Evolutionary conservation across 2,329 filamentous ascomycete genomes (phyloP).

Genomic region (Claviceps lovelessii): DNA sequence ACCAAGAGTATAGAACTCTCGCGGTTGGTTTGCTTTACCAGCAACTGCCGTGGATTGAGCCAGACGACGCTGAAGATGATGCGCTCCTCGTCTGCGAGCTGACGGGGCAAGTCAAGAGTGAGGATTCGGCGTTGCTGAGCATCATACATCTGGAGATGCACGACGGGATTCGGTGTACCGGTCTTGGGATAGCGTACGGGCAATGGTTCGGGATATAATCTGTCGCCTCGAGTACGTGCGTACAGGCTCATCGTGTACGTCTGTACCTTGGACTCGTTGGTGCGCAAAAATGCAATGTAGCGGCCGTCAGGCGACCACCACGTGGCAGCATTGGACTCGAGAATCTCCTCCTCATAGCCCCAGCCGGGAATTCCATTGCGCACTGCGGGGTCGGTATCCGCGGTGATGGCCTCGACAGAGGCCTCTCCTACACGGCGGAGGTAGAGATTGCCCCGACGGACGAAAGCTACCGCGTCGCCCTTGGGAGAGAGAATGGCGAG

Average conservation of each 20-base stretch:
- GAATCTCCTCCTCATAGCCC: conserved; percentile 63
- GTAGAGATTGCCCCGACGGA: no score
- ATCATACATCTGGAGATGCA: conserved; percentile 43
- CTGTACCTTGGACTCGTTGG: conserved; percentile 60
- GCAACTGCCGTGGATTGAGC: conserved; percentile 43
- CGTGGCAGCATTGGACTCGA: conserved; percentile 59
- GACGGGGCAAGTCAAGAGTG: conserved; percentile 28
- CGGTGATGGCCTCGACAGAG: no score
- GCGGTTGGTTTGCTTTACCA: no score
- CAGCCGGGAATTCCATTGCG: conserved; percentile 37
- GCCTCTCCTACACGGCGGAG: no score
- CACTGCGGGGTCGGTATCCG: no score
- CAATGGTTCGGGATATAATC: conserved; percentile 46
- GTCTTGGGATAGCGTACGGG: conserved; percentile 56
- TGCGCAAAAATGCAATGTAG: conserved; percentile 76
- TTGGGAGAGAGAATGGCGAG: no score
- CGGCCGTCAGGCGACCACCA: conserved; percentile 89
- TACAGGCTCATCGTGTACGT: conserved; percentile 49
- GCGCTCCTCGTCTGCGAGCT: conserved; percentile 44
- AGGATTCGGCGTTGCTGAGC: conserved; percentile 31
- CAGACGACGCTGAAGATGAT: conserved; percentile 55
- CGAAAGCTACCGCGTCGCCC: no score
- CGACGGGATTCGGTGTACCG: conserved; percentile 51
- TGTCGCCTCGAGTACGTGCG: conserved; percentile 45
- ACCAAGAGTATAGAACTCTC: conserved; percentile 10